Base-by-base conservation (phyloP, 2,329 filamentous ascomycete genomes). In the Aureobasidium lini region DNA sequence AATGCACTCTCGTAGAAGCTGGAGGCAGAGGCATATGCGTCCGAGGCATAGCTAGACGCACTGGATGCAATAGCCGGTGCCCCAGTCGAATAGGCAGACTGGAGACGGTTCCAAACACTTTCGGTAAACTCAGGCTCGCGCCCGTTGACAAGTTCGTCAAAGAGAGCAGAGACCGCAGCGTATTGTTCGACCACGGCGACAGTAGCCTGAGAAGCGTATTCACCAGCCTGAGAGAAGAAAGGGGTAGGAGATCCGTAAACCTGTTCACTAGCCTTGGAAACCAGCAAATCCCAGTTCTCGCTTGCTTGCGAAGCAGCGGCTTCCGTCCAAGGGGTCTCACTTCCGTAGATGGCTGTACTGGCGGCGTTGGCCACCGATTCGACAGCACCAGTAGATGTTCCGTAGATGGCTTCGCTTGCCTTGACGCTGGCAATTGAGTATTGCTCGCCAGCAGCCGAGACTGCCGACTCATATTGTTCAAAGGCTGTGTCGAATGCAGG, bases 111-210 rank as follows among this genome's bases (percentile, higher is more conserved):
- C 73, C 90, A 84, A 3, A 93, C 87, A 61, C 88, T 91, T 68
- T 95, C 88, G 0, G 87, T 91, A 67, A 90, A 95, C 13, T 85
- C 84, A 0, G 89, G 86, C 69, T 95, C 90, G 70, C 87, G 90
- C 57, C 88, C 90, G 42, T 81, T 75, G 13, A 95, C 78, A 1
- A 95, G 77, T 71, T 95, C 90, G 1, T 87, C 88, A 13, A 95
- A 80, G 1, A 94, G 80, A 11, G 81, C 83, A 69, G 86, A 84
- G 5, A 95, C 81, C 29, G 84, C 84, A 5, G 82, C 81, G 65
- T 89, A 92, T 66, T 90, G 86, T 49, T 81, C 78, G 6, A 77
- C 76, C 0, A 83, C 83, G 42, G 79, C 79, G 18, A 80, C 80
- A 1, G 84, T 85, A 5, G 83, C 86, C 44, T 85, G 83, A 10